Base-by-base conservation (phyloP, 139 green algal species). In the Coccomyxa sp. region DNA sequence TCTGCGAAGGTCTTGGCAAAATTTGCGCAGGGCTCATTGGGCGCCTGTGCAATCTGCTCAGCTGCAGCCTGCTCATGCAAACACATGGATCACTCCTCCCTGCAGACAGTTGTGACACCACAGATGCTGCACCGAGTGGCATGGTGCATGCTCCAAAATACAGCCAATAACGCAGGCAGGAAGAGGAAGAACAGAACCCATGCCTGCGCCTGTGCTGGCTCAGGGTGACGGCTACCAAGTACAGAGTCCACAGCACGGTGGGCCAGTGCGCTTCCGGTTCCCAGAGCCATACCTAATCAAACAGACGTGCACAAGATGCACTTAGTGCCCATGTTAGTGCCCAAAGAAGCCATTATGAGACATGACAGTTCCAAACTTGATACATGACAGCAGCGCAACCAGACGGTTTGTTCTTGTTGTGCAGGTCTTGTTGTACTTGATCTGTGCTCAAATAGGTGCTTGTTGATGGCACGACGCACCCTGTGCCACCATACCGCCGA, bases 211-310 rank as follows among this genome's bases (percentile, higher is more conserved):
- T 88, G 74, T 13, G 82, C 81, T 25, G 90, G 90, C 79, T 92
- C 85, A 12, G 89, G 88, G 85, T 93, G 81, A 17, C 86, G 83
- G 66, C 57, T 84, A 38, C 87, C 85, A 28, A 97, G 91, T 27
- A 97, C 82, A 16, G 88, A 87, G 82, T 98, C 95, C 0, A 98
- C 90, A n/a, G 93, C 95, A 12, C 94, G 88, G 86, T 98, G 94
- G 0, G 94, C 95, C 30, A 98, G 66, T 0, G 94, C 95, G 58
- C 86, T 94, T 25, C 95, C 95, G 13, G 93, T 96, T 21, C 95
- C 95, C 32, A 98, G 81, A 0, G 95, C 95, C 76, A 94, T 94
- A 85, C 94, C 93, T 95, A 81, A 67, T 14, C 71, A 78, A 16
- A 32, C 10, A 31, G 30, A 1, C 30, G 11, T 16, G 57, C 1